Percentiles rank a stretch among this genome's conserved stretches.
These are phyloP conservation scores for Fusarium temperatum DNA, from an alignment of 2,329 filamentous ascomycete genomes.

Conservation along the genomic window DNA sequence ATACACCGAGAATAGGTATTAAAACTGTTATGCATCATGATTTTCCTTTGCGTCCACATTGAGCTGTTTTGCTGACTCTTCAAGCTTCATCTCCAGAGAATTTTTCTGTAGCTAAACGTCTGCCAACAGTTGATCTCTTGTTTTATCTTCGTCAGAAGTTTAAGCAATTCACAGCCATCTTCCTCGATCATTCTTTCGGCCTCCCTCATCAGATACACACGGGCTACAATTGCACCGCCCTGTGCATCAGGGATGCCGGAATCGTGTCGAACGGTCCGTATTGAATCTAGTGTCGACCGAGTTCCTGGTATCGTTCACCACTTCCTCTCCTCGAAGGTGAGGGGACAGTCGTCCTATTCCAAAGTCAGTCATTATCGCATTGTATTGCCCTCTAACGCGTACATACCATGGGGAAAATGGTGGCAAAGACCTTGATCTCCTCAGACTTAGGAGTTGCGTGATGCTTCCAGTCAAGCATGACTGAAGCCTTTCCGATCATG, in stretches of 20 bases:
- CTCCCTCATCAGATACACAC: constrained; percentile 16
- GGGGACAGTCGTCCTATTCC: constrained; percentile 79
- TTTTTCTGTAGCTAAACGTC: neutral
- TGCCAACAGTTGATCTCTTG: neutral
- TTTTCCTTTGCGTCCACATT: constrained; percentile 19
- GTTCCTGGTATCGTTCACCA: constrained; percentile 47
- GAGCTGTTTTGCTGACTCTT: neutral
- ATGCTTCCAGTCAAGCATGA: constrained; percentile 90
- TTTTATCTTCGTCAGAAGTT: neutral
- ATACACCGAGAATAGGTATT: constrained; percentile 44
- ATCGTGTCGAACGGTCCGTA: neutral
- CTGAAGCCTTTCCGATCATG: constrained; percentile 88
- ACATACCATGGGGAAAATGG: constrained; percentile 93
- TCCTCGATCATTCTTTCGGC: constrained; percentile 2
- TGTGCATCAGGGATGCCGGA: neutral
- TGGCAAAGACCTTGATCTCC: constrained; percentile 98
- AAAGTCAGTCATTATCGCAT: constrained; percentile 38
- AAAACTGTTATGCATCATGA: constrained; percentile 41
- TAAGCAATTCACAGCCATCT: neutral
- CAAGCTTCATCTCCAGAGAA: neutral
- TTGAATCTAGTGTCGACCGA: constrained; percentile 15
- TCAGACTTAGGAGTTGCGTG: constrained; percentile 84
- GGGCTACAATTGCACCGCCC: neutral
- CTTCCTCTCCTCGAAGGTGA: constrained; percentile 72
- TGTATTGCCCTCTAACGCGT: neutral